A percentile compares a stretch with the other conserved stretches of the same genome.
These are phyloP conservation scores for Saitozyma podzolica DNA, from an alignment of 768 basidiomycete species.

Conservation along the genomic window DNA sequence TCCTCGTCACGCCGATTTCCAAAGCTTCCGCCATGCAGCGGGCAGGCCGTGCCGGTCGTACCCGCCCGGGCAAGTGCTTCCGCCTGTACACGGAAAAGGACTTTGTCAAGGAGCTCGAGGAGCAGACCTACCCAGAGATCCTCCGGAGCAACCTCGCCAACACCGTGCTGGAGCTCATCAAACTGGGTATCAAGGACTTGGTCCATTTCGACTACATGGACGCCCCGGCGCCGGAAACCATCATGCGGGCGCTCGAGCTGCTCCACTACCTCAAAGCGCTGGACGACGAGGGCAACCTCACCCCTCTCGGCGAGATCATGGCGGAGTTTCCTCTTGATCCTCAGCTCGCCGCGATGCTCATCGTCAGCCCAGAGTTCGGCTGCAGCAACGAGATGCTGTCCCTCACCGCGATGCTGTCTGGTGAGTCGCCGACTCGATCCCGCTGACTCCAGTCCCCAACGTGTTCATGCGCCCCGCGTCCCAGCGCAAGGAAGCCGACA, in stretches of 20 bases:
- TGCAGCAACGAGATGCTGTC: constrained; percentile 95
- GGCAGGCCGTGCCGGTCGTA: constrained; percentile 93
- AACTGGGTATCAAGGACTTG: constrained; percentile 90
- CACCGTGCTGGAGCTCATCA: constrained; percentile 87
- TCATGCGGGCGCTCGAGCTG: constrained; percentile 93
- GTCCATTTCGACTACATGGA: constrained; percentile 87
- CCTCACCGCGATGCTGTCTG: constrained; percentile 91
- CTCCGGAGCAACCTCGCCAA: constrained; percentile 89
- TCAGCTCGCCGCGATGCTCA: constrained; percentile 92
- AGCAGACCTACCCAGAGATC: constrained; percentile 97
- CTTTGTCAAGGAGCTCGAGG: constrained; percentile 91
- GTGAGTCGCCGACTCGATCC: background rate
- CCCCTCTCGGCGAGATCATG: constrained; percentile 83
- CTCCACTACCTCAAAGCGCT: constrained; percentile 88
- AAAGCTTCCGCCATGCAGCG: constrained; percentile 96
- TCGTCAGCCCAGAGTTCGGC: constrained; percentile 88
- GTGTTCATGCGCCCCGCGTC: constrained; percentile 91
- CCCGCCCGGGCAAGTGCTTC: constrained; percentile 95
- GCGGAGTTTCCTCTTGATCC: constrained; percentile 99
- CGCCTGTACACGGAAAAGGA: constrained; percentile 95
- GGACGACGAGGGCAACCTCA: constrained; percentile 91
- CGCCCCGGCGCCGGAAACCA: constrained; percentile 89
- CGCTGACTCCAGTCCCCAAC: constrained; percentile 68
- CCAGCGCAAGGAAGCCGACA: constrained; percentile 84
- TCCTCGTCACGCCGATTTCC: constrained; percentile 91